These are phyloP conservation scores for Bisporella sp. DNA, from an alignment of 2,329 filamentous ascomycete species.

Conservation along the genomic window DNA sequence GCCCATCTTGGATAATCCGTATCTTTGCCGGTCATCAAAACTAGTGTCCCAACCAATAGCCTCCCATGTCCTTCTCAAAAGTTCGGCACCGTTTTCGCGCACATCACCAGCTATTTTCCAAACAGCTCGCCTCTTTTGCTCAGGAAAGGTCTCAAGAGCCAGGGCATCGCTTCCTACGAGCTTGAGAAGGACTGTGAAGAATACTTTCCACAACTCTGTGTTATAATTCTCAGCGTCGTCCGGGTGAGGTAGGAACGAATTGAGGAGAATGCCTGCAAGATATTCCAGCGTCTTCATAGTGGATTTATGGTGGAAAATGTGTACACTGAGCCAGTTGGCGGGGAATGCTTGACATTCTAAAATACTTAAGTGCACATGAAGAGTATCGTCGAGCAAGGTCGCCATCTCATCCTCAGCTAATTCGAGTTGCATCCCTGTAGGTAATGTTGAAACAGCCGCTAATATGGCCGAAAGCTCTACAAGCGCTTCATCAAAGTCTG, in stretches of 20 bases:
- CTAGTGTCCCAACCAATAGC: slow-evolving; percentile 94
- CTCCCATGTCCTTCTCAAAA: slow-evolving; percentile 83
- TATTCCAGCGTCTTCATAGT: slow-evolving; percentile 82
- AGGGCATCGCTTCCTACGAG: slow-evolving; percentile 84
- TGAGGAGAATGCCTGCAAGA: slow-evolving; percentile 70
- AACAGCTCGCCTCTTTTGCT: slow-evolving; percentile 90
- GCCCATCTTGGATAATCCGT: slow-evolving; percentile 76
- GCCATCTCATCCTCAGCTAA: slow-evolving; percentile 67
- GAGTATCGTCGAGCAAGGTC: slow-evolving; percentile 66
- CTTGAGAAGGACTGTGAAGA: slow-evolving; percentile 83
- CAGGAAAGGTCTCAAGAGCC: slow-evolving; percentile 90
- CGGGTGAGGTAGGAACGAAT: slow-evolving; percentile 77
- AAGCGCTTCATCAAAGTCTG: slow-evolving; percentile 74
- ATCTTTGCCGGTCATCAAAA: slow-evolving; percentile 68
- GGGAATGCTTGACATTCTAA: slow-evolving; percentile 87
- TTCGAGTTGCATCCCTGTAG: slow-evolving; percentile 69
- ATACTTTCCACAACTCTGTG: slow-evolving; percentile 87
- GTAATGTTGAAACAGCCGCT: slow-evolving; percentile 70
- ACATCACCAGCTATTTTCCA: slow-evolving; percentile 99
- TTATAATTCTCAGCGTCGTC: slow-evolving; percentile 81
- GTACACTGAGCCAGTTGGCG: slow-evolving; percentile 80
- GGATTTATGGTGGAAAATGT: slow-evolving; percentile 88
- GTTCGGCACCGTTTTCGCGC: slow-evolving; percentile 79
- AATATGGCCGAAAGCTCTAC: slow-evolving; percentile 85
- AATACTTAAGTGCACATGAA: slow-evolving; percentile 85